Conservation (phyloP, 805 yeast genomes). For the Cyberlindnera galapagoensis region DNA sequence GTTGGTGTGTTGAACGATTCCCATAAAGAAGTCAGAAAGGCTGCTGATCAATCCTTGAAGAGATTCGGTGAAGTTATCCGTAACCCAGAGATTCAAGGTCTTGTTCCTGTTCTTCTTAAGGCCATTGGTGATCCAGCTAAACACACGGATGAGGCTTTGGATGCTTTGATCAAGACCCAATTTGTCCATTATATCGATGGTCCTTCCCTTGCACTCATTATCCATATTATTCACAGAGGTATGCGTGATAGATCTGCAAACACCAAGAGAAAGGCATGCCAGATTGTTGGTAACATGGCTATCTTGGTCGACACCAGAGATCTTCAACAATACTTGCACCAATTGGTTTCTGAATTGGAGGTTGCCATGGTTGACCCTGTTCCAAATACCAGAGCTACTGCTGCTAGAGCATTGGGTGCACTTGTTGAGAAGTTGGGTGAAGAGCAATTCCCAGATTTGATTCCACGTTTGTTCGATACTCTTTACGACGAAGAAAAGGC, state of each 20-base stretch:
- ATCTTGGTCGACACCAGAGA: conserved; percentile 87
- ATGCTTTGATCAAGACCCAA: conserved; percentile 79
- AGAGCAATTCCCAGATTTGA: conserved; percentile 86
- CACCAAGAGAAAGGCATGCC: conserved; percentile 90
- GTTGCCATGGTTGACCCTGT: conserved; percentile 98
- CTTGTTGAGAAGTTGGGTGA: conserved; percentile 95
- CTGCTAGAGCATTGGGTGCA: conserved; percentile 95
- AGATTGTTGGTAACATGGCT: conserved; percentile 98
- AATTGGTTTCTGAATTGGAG: conserved; percentile 76
- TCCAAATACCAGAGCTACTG: conserved; percentile 94
- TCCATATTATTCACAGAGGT: conserved; percentile 93
- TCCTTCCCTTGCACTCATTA: conserved; percentile 91
- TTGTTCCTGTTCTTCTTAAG: conserved; percentile 79
- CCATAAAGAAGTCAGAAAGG: conserved; percentile 93
- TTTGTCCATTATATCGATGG: conserved; percentile 98
- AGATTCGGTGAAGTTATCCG: conserved; percentile 95
- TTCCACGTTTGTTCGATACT: conserved; percentile 70
- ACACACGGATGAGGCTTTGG: conserved; percentile 81
- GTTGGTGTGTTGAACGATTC: conserved; percentile 92
- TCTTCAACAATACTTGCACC: conserved; percentile 73
- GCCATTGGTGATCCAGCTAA: conserved; percentile 97
- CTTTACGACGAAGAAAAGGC: conserved; percentile 70
- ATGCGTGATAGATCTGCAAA: conserved; percentile 91
- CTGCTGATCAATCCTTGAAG: conserved; percentile 85
- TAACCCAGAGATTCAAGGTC: conserved; percentile 91